These are phyloP conservation scores for Fusarium dimerum DNA, from an alignment of 2,329 filamentous ascomycete species.

Conservation along the genomic window DNA sequence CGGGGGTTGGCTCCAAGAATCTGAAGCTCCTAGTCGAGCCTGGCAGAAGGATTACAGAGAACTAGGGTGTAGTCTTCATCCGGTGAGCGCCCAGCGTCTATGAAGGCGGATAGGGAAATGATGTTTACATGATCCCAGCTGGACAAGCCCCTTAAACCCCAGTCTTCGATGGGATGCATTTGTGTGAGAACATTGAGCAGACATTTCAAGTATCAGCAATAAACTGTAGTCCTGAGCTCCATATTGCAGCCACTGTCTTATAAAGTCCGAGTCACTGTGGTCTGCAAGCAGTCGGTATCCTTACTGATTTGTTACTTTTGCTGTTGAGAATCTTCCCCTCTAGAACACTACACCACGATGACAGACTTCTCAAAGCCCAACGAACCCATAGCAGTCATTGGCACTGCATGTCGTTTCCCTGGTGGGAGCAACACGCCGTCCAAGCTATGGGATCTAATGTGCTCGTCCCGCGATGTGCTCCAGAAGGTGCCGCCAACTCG, in stretches of 20 bases:
- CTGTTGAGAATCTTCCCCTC: no score
- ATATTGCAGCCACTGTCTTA: neutral
- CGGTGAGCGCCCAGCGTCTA: no score
- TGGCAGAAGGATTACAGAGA: neutral
- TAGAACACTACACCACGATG: no score
- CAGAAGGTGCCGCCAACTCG: neutral
- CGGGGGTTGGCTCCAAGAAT: no score
- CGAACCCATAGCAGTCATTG: constrained; percentile 44
- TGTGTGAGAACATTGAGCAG: constrained; percentile 3
- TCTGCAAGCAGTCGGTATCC: no score
- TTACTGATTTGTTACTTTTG: no score
- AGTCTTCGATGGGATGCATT: neutral
- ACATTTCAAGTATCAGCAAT: neutral
- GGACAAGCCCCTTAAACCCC: constrained; percentile 1
- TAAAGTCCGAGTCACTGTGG: neutral
- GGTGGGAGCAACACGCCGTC: constrained; percentile 31
- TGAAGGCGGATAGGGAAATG: neutral
- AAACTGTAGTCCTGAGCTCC: neutral
- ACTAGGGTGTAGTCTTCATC: neutral
- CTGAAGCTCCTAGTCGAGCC: no score
- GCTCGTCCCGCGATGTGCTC: no score
- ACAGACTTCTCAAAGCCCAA: no score
- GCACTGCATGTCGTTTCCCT: constrained; percentile 41
- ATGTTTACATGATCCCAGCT: neutral
- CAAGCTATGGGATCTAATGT: constrained; percentile 2